Evolutionary conservation across 768 basidiomycete genomes (phyloP).

Genomic region (Phaffia tasmanica): DNA sequence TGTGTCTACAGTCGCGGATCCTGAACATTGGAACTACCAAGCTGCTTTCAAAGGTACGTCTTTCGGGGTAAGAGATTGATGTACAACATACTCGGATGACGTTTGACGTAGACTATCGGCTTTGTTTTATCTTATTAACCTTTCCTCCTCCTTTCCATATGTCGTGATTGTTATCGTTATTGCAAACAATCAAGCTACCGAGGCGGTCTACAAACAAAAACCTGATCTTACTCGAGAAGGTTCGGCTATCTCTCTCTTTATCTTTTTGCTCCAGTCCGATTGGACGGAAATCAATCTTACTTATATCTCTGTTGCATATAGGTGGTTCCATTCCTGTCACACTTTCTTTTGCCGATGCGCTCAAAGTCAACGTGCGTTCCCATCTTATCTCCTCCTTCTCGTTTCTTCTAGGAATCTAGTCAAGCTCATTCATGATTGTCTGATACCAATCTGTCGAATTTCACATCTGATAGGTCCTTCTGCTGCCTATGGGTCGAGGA

Average conservation of each 20-base stretch:
- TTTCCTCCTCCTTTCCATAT: not conserved
- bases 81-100: not conserved
- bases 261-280: not conserved
- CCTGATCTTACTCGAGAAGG: constrained; percentile 82
- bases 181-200: constrained; percentile 45
- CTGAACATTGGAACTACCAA: constrained; percentile 83
- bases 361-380: constrained; percentile 56
- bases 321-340: constrained; percentile 81
- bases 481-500: constrained; percentile 60
- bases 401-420: not conserved
- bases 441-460: not conserved
- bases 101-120: not conserved
- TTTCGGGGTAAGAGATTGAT: no score
- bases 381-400: constrained; percentile 57
- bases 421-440: not conserved
- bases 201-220: constrained; percentile 58
- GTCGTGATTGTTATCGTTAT: not conserved
- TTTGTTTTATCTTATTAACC: not conserved
- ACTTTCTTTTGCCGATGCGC: constrained; percentile 77
- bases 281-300: not conserved
- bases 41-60: constrained; percentile 57
- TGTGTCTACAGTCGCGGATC: constrained; percentile 42
- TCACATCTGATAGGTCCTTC: not conserved
- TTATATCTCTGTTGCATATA: constrained; percentile 11
- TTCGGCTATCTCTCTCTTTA: constrained; percentile 24